Evolutionary conservation across 1,284 basidiomycete species (phyloP), one percentile per base, ranked within the genome.

Genomic region (Irpex sp.): DNA sequence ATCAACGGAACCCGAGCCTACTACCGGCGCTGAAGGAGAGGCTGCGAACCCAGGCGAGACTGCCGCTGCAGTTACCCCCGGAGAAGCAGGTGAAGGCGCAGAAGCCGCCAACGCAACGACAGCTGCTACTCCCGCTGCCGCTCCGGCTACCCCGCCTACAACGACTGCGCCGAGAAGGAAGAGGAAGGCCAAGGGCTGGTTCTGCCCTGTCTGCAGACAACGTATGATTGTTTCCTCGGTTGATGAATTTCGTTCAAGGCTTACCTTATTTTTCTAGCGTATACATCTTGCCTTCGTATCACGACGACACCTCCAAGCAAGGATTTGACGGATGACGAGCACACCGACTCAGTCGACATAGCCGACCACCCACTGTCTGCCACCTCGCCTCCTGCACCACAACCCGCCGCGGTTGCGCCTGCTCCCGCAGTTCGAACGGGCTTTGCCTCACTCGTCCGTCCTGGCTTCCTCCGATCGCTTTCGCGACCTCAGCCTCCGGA

Each of bases 111-210:
- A 63, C 2, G 64, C 66, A 8, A 74, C 34, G 11, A 44, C 40
- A 9, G 15, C 26, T 26, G 2, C 40, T 44, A 15, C 40, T 44
- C 40, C 40, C 15, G 40, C 40, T 54, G 60, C 54, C 17, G 19
- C 71, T 7, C 68, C 64, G 8, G 64, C 36, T 68, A 66, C 5
- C 58, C 66, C 68, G 13, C 54, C 69, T 13, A 67, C 69, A 0
- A 71, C 75, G 13, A 66, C 69, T 5, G 66, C 69, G 73, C 75
- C 84, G 1, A 76, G 93, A 62, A 81, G 94, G 72, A 95, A 94
- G 81, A 83, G 93, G 69, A 95, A 93, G 78, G 91, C 93, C 1
- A 96, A 96, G 76, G 94, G 94, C 13, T 96, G 94, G 94, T 94
- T 92, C 83, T 96, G 94, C 74, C 94, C 94, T 36, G 92, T 96